phyloP scores from a whole-genome alignment of 2,329 filamentous ascomycete species.

The Fusarium sp. region DNA sequence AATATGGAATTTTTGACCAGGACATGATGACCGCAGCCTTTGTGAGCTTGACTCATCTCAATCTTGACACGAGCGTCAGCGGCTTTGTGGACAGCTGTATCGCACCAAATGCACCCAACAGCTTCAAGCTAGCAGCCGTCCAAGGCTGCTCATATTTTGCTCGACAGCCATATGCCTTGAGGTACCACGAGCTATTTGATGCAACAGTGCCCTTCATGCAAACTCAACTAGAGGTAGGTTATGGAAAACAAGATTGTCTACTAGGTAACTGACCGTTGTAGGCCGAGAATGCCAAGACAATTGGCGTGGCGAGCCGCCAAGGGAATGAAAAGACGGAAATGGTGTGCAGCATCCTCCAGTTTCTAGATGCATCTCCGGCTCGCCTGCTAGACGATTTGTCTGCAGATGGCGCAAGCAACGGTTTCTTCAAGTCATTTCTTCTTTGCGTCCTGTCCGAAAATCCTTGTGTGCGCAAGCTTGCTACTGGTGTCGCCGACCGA shows the following conservation, averaged over 20 bases:
- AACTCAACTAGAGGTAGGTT: constrained; percentile 62
- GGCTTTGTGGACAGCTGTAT: constrained; percentile 66
- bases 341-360: constrained; percentile 59
- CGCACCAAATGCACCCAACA: constrained; percentile 62
- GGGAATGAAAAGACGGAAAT: constrained; percentile 38
- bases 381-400: constrained; percentile 47
- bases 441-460: constrained; percentile 64
- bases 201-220: constrained; percentile 66
- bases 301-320: constrained; percentile 8
- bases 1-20: constrained; percentile 65
- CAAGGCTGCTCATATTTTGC: constrained; percentile 71
- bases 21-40: constrained; percentile 73
- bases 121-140: constrained; percentile 70
- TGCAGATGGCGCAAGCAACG: constrained; percentile 35
- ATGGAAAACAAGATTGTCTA: not conserved
- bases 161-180: constrained; percentile 57
- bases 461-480: constrained; percentile 58
- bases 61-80: constrained; percentile 66
- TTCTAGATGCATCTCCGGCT: constrained; percentile 61
- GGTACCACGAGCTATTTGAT: constrained; percentile 64
- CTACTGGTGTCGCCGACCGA: constrained; percentile 57
- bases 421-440: constrained; percentile 61
- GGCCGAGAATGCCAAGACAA: constrained; percentile 33
- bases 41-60: constrained; percentile 70
- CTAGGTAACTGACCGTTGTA: constrained; percentile 11